Base-by-base conservation (phyloP, 1,284 basidiomycete species). In the Pascua guehoae region DNA sequence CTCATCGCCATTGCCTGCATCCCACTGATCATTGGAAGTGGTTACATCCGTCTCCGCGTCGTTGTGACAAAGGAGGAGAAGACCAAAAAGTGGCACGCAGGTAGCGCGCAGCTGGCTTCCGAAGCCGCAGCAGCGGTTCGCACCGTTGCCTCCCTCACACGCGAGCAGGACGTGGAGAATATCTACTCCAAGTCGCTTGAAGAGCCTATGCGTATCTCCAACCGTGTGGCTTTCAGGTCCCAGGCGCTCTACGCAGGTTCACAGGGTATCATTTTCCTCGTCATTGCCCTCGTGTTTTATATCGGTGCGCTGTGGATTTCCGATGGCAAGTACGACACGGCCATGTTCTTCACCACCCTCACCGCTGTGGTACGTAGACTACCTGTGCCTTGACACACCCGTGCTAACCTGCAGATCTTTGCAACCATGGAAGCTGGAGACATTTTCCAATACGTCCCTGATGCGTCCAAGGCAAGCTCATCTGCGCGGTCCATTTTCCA, bases 111-210 rank as follows among this genome's bases (percentile, higher is more conserved):
- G 64, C 76, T 93, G 38, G 94, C 94, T 36, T 80, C 81, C 48
- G 95, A 98, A 76, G 92, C 92, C 24, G 91, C 92, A 14, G 88
- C 84, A 5, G 82, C 92, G 5, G 96, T 98, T 70, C 85, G 91
- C 17, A 97, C 95, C 4, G 93, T 98, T 37, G 92, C 94, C 1
- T 84, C 88, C 2, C 81, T 98, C 45, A 96, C 91, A 0, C 82
- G 81, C 46, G 92, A 92, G 76, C 84, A 86, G 44, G 87, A 91
- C 68, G 87, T 90, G 73, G 75, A 85, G 67, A 61, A 77, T 79
- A 78, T 88, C 9, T 95, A 94, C 78, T 85, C 85, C 66, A 63
- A 82, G 59, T 86, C 85, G 63, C 80, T 96, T 53, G 86, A 90
- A 51, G 84, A 66, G 18, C 91, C 92, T 15, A 79, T 93, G 48